A percentile compares a stretch with the other conserved stretches of the same genome.
Evolutionary conservation across 2,329 filamentous ascomycete species (phyloP).

Genomic region (Magnaporthiopsis poae): DNA sequence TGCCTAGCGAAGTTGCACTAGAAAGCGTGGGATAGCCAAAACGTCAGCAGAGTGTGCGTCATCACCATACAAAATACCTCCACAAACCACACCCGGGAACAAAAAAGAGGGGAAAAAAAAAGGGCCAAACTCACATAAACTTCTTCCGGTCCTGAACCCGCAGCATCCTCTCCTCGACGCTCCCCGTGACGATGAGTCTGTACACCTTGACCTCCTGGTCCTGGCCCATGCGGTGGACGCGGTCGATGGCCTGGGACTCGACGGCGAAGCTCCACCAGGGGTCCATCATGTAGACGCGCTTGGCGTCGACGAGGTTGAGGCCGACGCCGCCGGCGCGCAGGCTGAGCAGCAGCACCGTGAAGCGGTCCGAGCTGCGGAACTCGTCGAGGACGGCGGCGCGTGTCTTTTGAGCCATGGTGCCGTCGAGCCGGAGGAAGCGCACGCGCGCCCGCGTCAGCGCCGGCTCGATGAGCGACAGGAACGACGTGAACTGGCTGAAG

Average conservation of each 20-base stretch:
- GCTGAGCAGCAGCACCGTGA: constrained; percentile 70
- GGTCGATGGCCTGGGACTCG: constrained; percentile 93
- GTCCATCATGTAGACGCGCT: constrained; percentile 96
- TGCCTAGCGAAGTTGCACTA: constrained; percentile 85
- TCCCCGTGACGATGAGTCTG: constrained; percentile 79
- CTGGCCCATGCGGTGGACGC: constrained; percentile 94
- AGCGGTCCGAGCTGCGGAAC: constrained; percentile 54
- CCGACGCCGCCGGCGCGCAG: constrained; percentile 87
- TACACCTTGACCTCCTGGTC: constrained; percentile 74
- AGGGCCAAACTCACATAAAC: constrained; percentile 61
- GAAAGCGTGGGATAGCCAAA: constrained; percentile 8
- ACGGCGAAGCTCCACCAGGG: constrained; percentile 98
- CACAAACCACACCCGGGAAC: too few species aligned
- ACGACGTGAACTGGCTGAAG: constrained; percentile 96
- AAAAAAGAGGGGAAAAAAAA: too few species aligned
- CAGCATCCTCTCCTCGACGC: constrained; percentile 92
- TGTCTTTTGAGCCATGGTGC: constrained; percentile 75
- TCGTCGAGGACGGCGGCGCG: constrained; percentile 67
- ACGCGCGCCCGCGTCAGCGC: constrained; percentile 65
- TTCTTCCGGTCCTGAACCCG: constrained; percentile 90
- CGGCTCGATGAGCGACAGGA: constrained; percentile 80
- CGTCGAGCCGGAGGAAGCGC: constrained; percentile 77
- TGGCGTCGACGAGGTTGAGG: constrained; percentile 80
- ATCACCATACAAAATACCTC: too few species aligned
- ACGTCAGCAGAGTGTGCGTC: constrained; percentile 14